phyloP scores from a whole-genome alignment of 1,139 yeast genomes.

The Blastobotrys persicus region DNA sequence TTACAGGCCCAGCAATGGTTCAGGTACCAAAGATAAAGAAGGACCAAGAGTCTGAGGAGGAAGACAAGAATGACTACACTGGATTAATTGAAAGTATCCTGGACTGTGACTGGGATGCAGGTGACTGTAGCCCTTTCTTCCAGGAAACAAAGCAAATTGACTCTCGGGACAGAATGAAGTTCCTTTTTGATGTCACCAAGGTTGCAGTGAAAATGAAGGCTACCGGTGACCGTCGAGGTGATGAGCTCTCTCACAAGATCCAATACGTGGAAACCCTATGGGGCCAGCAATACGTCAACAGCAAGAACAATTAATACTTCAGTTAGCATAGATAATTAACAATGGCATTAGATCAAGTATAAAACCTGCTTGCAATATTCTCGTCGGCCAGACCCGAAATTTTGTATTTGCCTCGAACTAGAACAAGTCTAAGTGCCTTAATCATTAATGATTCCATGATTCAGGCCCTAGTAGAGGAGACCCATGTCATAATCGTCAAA shows the following conservation, averaged over 20 bases:
- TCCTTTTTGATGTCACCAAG: constrained; percentile 6
- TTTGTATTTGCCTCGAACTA: too few species aligned
- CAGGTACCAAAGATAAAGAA: neutral
- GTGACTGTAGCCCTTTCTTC: constrained; percentile 3
- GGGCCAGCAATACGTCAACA: constrained; percentile 1
- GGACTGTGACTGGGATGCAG: constrained; percentile 3
- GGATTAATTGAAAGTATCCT: neutral
- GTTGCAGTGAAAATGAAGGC: constrained; percentile 1
- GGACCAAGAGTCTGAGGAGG: neutral
- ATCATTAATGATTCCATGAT: too few species aligned
- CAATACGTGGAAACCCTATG: constrained; percentile 7
- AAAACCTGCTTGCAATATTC: too few species aligned
- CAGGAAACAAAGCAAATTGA: constrained; percentile 3
- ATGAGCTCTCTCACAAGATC: constrained; percentile 6
- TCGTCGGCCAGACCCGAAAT: too few species aligned
- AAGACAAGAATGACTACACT: neutral
- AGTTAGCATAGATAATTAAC: too few species aligned
- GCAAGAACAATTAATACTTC: neutral
- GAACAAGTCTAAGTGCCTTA: too few species aligned
- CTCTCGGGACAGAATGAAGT: neutral
- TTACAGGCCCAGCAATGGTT: neutral
- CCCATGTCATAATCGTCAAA: too few species aligned
- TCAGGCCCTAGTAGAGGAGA: too few species aligned
- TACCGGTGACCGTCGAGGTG: neutral
- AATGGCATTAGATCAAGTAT: too few species aligned